Base-by-base conservation (phyloP, 208 protist species). In the Wallacemonas sp. region DNA sequence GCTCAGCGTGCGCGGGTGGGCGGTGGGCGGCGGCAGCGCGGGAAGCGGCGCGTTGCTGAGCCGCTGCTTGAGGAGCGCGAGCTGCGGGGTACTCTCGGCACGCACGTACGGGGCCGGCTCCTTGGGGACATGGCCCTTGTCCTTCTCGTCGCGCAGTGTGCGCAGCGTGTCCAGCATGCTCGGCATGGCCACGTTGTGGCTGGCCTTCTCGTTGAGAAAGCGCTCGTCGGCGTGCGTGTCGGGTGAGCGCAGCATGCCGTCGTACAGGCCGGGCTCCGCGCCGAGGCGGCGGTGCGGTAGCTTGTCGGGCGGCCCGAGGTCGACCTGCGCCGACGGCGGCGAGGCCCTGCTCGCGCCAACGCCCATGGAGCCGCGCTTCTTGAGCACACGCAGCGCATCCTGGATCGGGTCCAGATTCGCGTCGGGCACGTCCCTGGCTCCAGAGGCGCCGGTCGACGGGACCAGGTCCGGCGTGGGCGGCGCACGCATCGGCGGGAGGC, bases 151-250 rank as follows among this genome's bases (percentile, higher is more conserved):
- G 25, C 80, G 77, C 33, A 87, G 50, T 45, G 50, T 76, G 48
- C 81, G 77, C 55, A 94, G 75, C 11, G 73, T 73, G 55, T 94
- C 89, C n/a, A 94, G 77, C 59, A 78, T 93, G 61, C 79, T 88
- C 5, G 87, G 87, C 41, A 88, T 61, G 12, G 69, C 63, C 18
- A 61, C 26, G 38, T 61, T 46, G 64, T 46, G 49, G 61, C 45
- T 55, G 14, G 45, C 12, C 71, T 59, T 54, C 16, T 71, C 65
- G 11, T 38, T 64, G 20, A 72, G 42, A 18, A 76, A 69, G 16
- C 42, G 65, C 32, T 72, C 64, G 20, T 76, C 78, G 11, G 73
- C 69, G 18, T 48, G 57, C 20, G 68, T 70, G 44, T 66, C 63
- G 18, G 57, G 59, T 36, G 70, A 66, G 26, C 65, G 73, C 32